Evolutionary conservation across 805 yeast genomes (phyloP), one percentile per base, ranked within the genome.

Genomic region (Zygosaccharomyces lentus): DNA sequence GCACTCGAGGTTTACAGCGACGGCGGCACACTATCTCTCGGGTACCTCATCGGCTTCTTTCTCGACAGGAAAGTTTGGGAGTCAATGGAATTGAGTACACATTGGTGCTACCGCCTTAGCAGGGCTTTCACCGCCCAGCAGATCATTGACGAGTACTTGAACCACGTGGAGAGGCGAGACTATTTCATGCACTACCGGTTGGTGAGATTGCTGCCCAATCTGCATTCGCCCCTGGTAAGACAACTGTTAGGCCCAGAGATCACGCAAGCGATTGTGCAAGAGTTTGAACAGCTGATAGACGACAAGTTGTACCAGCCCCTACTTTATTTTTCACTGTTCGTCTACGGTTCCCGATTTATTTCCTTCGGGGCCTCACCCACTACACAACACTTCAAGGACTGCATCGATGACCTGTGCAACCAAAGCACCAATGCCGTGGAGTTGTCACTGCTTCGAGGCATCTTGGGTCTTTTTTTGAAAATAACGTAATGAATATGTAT

Each of bases 51-150:
- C 21, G 57, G 54, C 19, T 50, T 59, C 12, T 48, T 62, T 9
- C 46, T 64, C 16, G 68, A 64, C 40, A 51, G 61, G 24, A 61
- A 58, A 13, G 30, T 63, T 9, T 64, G 47, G 46, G 56, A 57
- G 13, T 54, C 61, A 4, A 25, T 49, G 8, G 52, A 49, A 13
- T 52, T 52, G 26, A 51, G 55, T 19, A n/a, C 47, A 1, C 13
- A 27, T 0, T 49, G 56, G 59, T 58, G 64, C 37, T 32, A 45
- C 13, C 30, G 37, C 2, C 27, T 53, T 2, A 41, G 41, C 24
- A 35, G 39, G 8, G 25, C 26, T 5, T 34, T 47, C 25, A 13
- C 46, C 21, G 26, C 25, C 19, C 24, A 42, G 6, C 36, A 29
- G 2, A 19, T 41, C 16, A 45, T 54, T 15, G 25, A 51, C 13